Evolutionary conservation across 768 basidiomycete species (phyloP), one percentile per base, ranked within the genome.

Genomic region (Sporobolomyces roseus): DNA sequence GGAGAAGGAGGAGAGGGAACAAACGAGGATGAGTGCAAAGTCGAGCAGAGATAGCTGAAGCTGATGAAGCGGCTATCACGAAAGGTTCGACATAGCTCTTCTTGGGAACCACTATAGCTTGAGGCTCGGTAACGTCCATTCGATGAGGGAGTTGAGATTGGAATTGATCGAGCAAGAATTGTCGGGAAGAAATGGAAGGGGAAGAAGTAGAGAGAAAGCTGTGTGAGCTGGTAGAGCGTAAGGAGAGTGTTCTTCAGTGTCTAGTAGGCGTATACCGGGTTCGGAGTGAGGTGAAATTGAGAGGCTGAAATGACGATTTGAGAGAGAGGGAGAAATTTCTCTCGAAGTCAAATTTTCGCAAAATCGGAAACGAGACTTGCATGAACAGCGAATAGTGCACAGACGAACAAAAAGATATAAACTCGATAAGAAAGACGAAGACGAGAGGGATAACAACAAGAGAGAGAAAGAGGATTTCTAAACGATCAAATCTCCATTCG

Each of bases 1-100:
- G 17, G 33, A 7, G 13, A 33, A 8, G 12, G n/a, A 14, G 25
- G 56, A 29, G 41, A 21, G 48, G 27, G 17, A 27, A 58, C 66
- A 41, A 23, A 75, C 74, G 63, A 59, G 74, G 74, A 65, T 75
- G 74, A 29, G 65, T 65, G 32, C 41, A 48, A 6, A 68, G 8
- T 2, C 71, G 35, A 5, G 67, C 61, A 3, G 67, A 59, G 27
- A 69, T 53, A 23, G 71, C 67, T 0, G 61, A 51, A 1, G 38
- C 32, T 0, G 61, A 51, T 9, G 67, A 63, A 4, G 64, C 67
- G 25, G 68, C 61, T 35, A 73, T 14, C 23, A 69, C 61, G 45
- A 43, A 63, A 0, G 67, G 71, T 35, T 73, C 65, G 21, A 73
- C 32, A 52, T 67, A 71, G 56, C 10, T 32, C 53, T 46, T 46